Evolutionary conservation across 1,139 yeast genomes (phyloP).

Genomic region (Yarrowia galli): DNA sequence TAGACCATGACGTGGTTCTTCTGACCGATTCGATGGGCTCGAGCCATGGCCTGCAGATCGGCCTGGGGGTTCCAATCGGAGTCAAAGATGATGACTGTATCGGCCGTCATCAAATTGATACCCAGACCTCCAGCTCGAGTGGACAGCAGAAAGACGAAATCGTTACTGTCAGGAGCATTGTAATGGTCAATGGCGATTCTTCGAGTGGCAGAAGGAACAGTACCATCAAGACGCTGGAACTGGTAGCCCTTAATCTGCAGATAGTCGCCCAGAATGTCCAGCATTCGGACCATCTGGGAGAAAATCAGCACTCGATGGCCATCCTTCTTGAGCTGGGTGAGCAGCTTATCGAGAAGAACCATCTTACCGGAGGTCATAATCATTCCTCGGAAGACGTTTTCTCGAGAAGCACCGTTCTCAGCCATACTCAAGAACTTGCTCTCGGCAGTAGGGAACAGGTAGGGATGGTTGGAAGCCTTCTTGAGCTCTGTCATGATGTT

Average conservation of each 20-base stretch:
- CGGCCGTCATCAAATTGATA: slow-evolving; percentile 98
- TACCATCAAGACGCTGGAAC: slow-evolving; percentile 95
- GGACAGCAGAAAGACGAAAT: slow-evolving; percentile 86
- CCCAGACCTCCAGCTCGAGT: slow-evolving; percentile 99
- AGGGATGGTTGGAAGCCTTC: slow-evolving; percentile 97
- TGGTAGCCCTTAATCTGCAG: slow-evolving; percentile 86
- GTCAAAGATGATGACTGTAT: slow-evolving; percentile 95
- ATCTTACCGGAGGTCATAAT: slow-evolving; percentile 98
- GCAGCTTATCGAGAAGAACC: slow-evolving; percentile 90
- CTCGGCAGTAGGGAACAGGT: slow-evolving; percentile 92
- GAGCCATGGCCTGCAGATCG: slow-evolving; percentile 98
- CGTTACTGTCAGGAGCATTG: slow-evolving; percentile 92
- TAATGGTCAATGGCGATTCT: slow-evolving; percentile 95
- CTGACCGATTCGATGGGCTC: slow-evolving; percentile 99
- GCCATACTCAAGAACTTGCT: slow-evolving; percentile 72
- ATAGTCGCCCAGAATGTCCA: slow-evolving; percentile 95
- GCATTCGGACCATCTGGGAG: slow-evolving; percentile 96
- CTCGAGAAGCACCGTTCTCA: slow-evolving; percentile 56
- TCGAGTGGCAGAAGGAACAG: slow-evolving; percentile 92
- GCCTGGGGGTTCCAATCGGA: slow-evolving; percentile 99
- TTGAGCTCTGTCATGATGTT: slow-evolving; percentile 95
- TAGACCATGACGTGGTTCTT: slow-evolving; percentile 97
- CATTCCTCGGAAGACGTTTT: slow-evolving; percentile 83
- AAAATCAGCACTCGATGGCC: slow-evolving; percentile 96
- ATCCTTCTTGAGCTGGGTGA: slow-evolving; percentile 83